Conservation (phyloP, 164 flowering plant species). For the Santalum album region DNA sequence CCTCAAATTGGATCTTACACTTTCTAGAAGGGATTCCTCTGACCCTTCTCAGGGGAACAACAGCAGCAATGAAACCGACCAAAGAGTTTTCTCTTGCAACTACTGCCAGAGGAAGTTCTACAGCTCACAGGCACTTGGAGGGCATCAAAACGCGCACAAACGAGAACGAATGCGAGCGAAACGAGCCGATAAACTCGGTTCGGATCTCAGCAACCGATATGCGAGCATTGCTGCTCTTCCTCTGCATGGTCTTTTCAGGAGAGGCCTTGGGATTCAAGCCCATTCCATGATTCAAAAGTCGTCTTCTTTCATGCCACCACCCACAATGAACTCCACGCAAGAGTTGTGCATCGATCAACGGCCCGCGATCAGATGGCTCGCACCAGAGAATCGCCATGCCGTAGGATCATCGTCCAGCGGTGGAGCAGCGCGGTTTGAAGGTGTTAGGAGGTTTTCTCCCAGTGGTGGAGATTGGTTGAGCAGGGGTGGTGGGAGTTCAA, state of each 20-base stretch:
- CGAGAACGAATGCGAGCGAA: conserved; percentile 39
- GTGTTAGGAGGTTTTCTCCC: conserved; percentile 13
- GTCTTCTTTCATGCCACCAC: neutral
- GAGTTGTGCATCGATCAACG: conserved; percentile 22
- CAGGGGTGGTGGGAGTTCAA: conserved; percentile 13
- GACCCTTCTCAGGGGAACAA: conserved; percentile 7
- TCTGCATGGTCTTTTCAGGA: conserved; percentile 27
- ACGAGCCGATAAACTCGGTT: conserved; percentile 17
- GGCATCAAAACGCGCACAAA: conserved; percentile 58
- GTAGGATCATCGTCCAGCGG: conserved; percentile 10
- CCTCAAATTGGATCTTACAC: no score
- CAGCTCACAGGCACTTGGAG: conserved; percentile 58
- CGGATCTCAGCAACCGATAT: conserved; percentile 5
- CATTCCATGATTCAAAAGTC: conserved; percentile 46
- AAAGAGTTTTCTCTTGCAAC: conserved; percentile 46
- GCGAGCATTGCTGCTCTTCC: conserved; percentile 35
- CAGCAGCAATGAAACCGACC: conserved; percentile 19
- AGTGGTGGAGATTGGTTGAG: conserved; percentile 11
- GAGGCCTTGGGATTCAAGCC: conserved; percentile 39
- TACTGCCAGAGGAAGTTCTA: conserved; percentile 49
- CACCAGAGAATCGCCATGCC: conserved; percentile 11
- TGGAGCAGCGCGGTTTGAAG: conserved; percentile 32
- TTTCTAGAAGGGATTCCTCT: neutral
- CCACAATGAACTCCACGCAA: neutral
- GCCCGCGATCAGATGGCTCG: conserved; percentile 33